Conservation (phyloP, 495 filamentous ascomycete species). For the Daldinia vernicosa region DNA sequence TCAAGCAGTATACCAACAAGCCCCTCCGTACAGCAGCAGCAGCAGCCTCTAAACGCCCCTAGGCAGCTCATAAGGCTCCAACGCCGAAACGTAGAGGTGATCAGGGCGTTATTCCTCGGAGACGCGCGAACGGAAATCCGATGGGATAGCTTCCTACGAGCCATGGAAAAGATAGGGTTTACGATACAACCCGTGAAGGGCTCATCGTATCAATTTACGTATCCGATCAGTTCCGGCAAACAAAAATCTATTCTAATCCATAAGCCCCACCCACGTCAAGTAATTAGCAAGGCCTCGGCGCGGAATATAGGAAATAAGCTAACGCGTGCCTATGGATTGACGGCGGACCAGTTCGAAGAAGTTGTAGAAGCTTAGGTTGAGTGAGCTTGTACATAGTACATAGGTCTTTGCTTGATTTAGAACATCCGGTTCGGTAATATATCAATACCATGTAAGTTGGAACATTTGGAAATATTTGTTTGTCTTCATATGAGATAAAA, state of each 20-base stretch:
- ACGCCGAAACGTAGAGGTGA: background rate
- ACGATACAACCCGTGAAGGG: background rate
- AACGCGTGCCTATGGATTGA: background rate
- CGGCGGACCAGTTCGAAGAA: background rate
- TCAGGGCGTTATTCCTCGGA: background rate
- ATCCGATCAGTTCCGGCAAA: background rate
- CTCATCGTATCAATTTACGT: background rate
- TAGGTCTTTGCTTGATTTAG: too few relatives aligned
- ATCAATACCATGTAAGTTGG: background rate
- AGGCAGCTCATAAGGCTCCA: too few relatives aligned
- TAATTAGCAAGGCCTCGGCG: background rate
- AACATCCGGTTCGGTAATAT: too few relatives aligned
- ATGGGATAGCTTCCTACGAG: background rate
- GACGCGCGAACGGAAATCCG: background rate
- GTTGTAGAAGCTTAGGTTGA: background rate
- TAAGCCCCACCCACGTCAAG: background rate
- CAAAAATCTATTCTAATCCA: background rate
- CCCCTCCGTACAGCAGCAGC: background rate
- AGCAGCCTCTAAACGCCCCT: background rate
- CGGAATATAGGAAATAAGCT: background rate
- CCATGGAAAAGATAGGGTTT: background rate
- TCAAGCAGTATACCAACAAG: background rate
- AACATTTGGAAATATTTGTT: background rate
- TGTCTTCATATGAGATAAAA: background rate
- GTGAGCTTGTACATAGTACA: too few relatives aligned